These are phyloP conservation scores for Barbatosphaeria neglecta DNA, from an alignment of 495 filamentous ascomycete species.

Conservation along the genomic window DNA sequence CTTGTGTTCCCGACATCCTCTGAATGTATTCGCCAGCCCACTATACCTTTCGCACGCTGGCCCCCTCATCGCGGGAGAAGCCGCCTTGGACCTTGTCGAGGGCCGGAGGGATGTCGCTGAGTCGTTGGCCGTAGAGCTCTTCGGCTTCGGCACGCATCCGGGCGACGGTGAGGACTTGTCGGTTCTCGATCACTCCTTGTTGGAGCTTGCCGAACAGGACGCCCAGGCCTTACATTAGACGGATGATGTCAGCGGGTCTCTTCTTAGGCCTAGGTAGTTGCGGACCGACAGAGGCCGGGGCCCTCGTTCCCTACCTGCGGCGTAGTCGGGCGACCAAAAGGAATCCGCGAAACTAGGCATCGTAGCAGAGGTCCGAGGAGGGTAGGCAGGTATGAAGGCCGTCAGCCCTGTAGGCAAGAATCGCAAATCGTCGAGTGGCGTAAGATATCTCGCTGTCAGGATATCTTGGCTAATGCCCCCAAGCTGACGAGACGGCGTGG, in stretches of 20 bases:
- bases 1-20: neutral
- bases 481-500: neutral
- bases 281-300: neutral
- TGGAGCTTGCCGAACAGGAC: slow-evolving; percentile 96
- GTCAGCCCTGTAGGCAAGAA: too few species aligned
- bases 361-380: slow-evolving; percentile 6
- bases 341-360: slow-evolving; percentile 89
- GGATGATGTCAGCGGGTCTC: slow-evolving; percentile 10
- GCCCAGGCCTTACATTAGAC: slow-evolving; percentile 66
- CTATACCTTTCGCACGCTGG: slow-evolving; percentile 82
- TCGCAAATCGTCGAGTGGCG: slow-evolving; percentile 3
- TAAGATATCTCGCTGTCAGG: too few species aligned
- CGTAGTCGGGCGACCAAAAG: slow-evolving; percentile 93
- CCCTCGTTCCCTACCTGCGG: slow-evolving; percentile 46
- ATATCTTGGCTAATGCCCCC: neutral
- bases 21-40: neutral
- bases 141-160: slow-evolving; percentile 94
- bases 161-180: slow-evolving; percentile 82
- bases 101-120: slow-evolving; percentile 72
- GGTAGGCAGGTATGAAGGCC: neutral
- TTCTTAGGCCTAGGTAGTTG: too few species aligned
- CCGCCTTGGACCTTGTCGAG: slow-evolving; percentile 76
- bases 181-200: slow-evolving; percentile 89
- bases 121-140: slow-evolving; percentile 69
- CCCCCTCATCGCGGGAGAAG: slow-evolving; percentile 88